Conservation (phyloP, 352 stramenopile genomes). For the Phytophthora pisi region DNA sequence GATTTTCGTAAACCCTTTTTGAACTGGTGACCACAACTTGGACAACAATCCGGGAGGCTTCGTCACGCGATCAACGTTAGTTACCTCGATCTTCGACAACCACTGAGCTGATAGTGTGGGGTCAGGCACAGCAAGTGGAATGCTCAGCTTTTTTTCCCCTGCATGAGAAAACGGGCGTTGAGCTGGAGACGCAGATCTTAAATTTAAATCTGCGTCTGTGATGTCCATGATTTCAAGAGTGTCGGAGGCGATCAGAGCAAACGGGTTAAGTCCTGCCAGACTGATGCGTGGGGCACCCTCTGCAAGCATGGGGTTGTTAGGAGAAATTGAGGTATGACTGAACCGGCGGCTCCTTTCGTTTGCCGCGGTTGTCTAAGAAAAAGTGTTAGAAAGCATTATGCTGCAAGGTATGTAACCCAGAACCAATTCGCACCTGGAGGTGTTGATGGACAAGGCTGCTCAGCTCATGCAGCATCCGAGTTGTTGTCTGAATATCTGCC, state of each 20-base stretch:
- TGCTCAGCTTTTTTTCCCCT: slow-evolving; percentile 15
- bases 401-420: not conserved
- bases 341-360: slow-evolving; percentile 2
- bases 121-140: slow-evolving; percentile 12
- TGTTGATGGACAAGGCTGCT: slow-evolving; percentile 13
- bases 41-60: not conserved
- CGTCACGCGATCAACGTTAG: not conserved
- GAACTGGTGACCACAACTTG: slow-evolving; percentile 7
- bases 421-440: slow-evolving; percentile 2
- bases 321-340: slow-evolving; percentile 2
- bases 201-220: not conserved
- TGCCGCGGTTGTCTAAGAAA: not conserved
- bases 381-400: not conserved
- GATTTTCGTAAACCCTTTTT: not conserved
- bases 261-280: slow-evolving; percentile 1
- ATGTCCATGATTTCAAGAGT: not conserved
- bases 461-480: slow-evolving; percentile 17
- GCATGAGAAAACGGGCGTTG: not conserved
- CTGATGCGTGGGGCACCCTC: not conserved
- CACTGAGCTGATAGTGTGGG: slow-evolving; percentile 11
- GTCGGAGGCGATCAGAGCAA: not conserved
- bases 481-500: slow-evolving; percentile 4
- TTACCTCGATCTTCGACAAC: not conserved
- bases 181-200: not conserved
- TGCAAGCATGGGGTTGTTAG: slow-evolving; percentile 3